These are phyloP conservation scores for Eimeria brunetti DNA, from an alignment of 169 alveolate species.

Conservation along the genomic window DNA sequence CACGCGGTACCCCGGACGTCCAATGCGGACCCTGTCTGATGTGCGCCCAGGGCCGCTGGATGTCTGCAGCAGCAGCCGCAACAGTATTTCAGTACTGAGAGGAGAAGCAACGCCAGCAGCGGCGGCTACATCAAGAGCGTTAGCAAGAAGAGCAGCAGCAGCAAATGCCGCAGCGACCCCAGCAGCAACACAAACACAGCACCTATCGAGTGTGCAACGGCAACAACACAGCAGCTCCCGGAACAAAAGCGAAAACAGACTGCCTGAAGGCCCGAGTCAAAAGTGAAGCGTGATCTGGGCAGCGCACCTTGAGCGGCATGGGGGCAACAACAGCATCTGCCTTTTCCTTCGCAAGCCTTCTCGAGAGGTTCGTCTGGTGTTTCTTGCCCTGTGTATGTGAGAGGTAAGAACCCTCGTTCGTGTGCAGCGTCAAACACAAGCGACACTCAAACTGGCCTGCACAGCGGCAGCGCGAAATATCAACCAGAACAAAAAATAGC, in stretches of 20 bases:
- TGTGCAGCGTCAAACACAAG: constrained; percentile 98
- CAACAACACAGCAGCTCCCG: neutral
- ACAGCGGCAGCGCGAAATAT: neutral
- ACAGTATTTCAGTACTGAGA: neutral
- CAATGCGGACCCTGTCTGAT: constrained; percentile 91
- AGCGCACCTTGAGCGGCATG: constrained; percentile 87
- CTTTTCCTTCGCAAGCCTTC: constrained; percentile 97
- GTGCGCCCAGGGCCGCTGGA: constrained; percentile 79
- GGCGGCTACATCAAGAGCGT: neutral
- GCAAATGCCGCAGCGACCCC: neutral
- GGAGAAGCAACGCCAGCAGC: neutral
- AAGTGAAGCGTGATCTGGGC: neutral
- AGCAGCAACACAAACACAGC: neutral
- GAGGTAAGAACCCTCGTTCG: constrained; percentile 98
- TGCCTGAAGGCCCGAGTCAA: neutral
- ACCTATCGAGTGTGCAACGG: too few species aligned
- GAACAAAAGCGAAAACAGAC: neutral
- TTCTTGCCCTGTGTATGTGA: constrained; percentile 98
- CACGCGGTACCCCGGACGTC: constrained; percentile 98
- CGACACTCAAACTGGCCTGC: constrained; percentile 91
- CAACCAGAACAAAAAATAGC: neutral
- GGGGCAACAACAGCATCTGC: constrained; percentile 89
- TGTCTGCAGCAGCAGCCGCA: constrained; percentile 37
- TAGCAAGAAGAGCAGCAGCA: neutral
- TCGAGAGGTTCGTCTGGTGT: constrained; percentile 94